These are phyloP conservation scores for Mycena epipterygia DNA, from an alignment of 768 basidiomycete genomes.

Conservation along the genomic window DNA sequence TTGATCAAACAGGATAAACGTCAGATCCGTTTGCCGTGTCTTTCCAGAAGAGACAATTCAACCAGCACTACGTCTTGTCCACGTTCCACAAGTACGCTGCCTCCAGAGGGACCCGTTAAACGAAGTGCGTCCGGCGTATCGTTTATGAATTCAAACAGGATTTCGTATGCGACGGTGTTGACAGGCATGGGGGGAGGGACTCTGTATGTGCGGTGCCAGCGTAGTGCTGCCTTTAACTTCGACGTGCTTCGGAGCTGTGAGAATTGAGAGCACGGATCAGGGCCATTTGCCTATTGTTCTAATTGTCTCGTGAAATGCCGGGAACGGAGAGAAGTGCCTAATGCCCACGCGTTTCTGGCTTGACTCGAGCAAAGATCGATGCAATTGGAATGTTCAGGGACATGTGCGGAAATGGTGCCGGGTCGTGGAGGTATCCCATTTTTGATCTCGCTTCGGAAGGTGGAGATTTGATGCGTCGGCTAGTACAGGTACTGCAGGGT, in stretches of 20 bases:
- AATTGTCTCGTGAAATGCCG: slow-evolving; percentile 36
- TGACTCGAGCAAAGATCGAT: slow-evolving; percentile 24
- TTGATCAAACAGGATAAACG: slow-evolving; percentile 11
- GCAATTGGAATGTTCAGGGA: background rate
- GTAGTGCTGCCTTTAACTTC: slow-evolving; percentile 27
- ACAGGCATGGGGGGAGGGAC: slow-evolving; percentile 54
- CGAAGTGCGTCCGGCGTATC: slow-evolving; percentile 56
- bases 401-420: slow-evolving; percentile 11
- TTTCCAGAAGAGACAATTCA: slow-evolving; percentile 16
- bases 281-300: slow-evolving; percentile 38
- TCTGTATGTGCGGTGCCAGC: slow-evolving; percentile 1
- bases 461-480: background rate
- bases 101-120: slow-evolving; percentile 37
- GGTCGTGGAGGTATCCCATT: slow-evolving; percentile 19
- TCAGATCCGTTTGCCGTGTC: slow-evolving; percentile 16
- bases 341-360: slow-evolving; percentile 25
- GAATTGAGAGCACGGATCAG: slow-evolving; percentile 32
- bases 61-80: slow-evolving; percentile 34
- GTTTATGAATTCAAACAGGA: slow-evolving; percentile 65
- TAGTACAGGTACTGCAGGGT: too few relatives aligned
- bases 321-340: slow-evolving; percentile 21
- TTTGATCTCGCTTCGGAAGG: background rate
- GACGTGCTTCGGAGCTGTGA: slow-evolving; percentile 30
- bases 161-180: slow-evolving; percentile 66
- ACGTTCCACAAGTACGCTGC: slow-evolving; percentile 22